Evolutionary conservation across 2,329 filamentous ascomycete genomes (phyloP).

Genomic region (Cercospora brassicicola): DNA sequence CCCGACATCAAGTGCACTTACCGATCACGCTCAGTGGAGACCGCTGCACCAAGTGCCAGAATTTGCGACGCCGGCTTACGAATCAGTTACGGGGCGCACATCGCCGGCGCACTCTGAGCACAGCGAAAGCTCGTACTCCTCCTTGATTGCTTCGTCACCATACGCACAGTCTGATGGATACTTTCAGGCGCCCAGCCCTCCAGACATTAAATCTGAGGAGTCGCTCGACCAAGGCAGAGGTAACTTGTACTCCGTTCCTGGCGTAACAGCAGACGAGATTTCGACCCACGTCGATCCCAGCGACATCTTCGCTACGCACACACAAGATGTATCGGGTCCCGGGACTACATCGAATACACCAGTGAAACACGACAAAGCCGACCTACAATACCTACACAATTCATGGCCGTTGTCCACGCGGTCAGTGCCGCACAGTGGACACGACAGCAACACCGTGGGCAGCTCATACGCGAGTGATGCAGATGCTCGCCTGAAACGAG

Average conservation of each 20-base stretch:
- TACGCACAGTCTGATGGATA: slow-evolving; percentile 29
- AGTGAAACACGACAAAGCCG: background rate
- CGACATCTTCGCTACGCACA: slow-evolving; percentile 16
- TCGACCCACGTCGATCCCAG: slow-evolving; percentile 20
- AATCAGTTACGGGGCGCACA: slow-evolving; percentile 13
- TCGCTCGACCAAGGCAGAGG: slow-evolving; percentile 4
- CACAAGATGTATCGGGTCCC: background rate
- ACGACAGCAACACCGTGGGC: background rate
- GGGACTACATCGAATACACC: background rate
- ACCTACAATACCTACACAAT: background rate
- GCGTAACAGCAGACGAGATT: background rate
- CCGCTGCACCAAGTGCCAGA: background rate
- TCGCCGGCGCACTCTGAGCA: slow-evolving; percentile 31
- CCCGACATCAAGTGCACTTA: slow-evolving; percentile 19
- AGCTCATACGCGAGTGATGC: background rate
- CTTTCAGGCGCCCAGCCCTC: slow-evolving; percentile 18
- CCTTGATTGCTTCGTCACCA: slow-evolving; percentile 29
- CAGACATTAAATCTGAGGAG: slow-evolving; percentile 31
- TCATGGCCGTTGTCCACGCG: background rate
- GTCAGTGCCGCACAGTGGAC: background rate
- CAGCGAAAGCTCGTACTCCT: slow-evolving; percentile 27
- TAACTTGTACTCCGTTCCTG: slow-evolving; percentile 23
- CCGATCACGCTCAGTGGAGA: slow-evolving; percentile 10
- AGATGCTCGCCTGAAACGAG: slow-evolving; percentile 31
- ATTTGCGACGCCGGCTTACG: slow-evolving; percentile 1